Base-by-base conservation (phyloP, 441 rosid species). In the Gossypium lobatum region DNA sequence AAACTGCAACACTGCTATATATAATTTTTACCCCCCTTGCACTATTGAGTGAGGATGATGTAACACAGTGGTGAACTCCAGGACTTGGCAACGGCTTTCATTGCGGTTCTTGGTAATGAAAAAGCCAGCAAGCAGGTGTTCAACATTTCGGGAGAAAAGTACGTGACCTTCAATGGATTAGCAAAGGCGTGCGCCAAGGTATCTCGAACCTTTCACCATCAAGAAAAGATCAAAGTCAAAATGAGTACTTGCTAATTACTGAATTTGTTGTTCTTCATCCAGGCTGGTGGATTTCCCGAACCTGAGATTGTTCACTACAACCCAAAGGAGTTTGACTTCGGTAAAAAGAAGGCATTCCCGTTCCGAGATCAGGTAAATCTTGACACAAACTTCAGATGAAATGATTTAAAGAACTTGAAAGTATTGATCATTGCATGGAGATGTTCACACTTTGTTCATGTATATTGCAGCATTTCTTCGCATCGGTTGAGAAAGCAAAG, bases 161-260 rank as follows among this genome's bases (percentile, higher is more conserved):
- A 90, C 14, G 96, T 95, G 20, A 91, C 97, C 6, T 93, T 95
- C 66, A 88, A 90, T 72, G 98, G 98, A 64, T 83, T 95, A 76
- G 97, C 99, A 53, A 91, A 71, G 79, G 97, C 99, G 48, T 93
- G 98, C 16, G 99, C 98, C 25, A 95, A 93, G 99, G 99, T 93
- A 78, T 80, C 59, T 76, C 16, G 25, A 5, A 14, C 9, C 42
- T 3, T 13, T 37, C 9, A 11, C n/a, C 0, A 14, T 26, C 28
- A 64, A 53, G n/a, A 50, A 73, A 6, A 18, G 42, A 10, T 42
- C 18, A 8, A 25, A 52, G n/a, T 20, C 50, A 2, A 34, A 17
- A 34, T 5, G 21, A 50, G 34, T 2, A 13, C 59, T 18, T 18
- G 20, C 9, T 7, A 34, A 46, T 63, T 39, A 14, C 25, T 25